Evolutionary conservation across 352 stramenopile species (phyloP).

Genomic region (Peronospora farinosa): DNA sequence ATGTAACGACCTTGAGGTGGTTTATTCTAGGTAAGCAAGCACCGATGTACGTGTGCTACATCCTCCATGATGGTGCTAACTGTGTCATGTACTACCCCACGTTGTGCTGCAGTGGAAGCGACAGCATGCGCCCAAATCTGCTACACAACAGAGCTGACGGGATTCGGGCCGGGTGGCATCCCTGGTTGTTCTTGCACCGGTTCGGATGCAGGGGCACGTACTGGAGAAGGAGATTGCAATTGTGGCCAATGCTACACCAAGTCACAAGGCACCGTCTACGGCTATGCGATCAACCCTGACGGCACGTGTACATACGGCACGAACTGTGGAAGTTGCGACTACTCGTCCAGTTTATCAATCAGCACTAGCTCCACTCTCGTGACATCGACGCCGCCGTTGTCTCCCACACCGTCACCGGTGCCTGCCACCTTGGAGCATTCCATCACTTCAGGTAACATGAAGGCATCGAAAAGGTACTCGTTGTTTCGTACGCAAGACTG

Average conservation of each 20-base stretch:
- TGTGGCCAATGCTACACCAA: conserved; percentile 40
- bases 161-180: conserved; percentile 29
- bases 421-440: conserved; percentile 4
- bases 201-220: conserved; percentile 21
- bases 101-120: conserved; percentile 14
- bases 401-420: background rate
- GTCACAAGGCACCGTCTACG: conserved; percentile 22
- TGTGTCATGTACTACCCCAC: background rate
- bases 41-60: background rate
- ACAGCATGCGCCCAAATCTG: conserved; percentile 32
- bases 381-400: conserved; percentile 4
- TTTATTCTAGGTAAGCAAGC: conserved; percentile 8
- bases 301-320: conserved; percentile 28
- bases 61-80: conserved; percentile 2
- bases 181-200: conserved; percentile 31
- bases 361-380: background rate
- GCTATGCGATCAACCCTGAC: conserved; percentile 25
- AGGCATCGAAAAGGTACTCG: background rate
- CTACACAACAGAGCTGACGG: conserved; percentile 28
- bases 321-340: conserved; percentile 28
- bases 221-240: conserved; percentile 21
- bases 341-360: conserved; percentile 4
- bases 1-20: conserved; percentile 1
- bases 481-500: background rate
- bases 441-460: conserved; percentile 12